Evolutionary conservation across 345 rosid genomes (phyloP).

Genomic region (Atalantia buxifolia): DNA sequence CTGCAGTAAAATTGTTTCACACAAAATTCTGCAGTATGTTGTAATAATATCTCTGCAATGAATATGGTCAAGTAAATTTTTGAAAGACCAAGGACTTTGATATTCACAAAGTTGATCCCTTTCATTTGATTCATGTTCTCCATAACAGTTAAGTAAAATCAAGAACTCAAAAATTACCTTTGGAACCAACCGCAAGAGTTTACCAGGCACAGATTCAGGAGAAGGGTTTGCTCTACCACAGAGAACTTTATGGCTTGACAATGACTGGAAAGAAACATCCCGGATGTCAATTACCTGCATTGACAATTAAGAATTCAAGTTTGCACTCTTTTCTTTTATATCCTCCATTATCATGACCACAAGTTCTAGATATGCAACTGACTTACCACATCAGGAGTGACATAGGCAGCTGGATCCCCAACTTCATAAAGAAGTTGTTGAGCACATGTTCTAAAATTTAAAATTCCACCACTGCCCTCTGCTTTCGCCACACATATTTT

Average conservation of each 20-base stretch:
- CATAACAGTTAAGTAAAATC: background rate
- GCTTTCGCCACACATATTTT: slow-evolving; percentile 58
- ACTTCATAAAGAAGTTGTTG: slow-evolving; percentile 91
- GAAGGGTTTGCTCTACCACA: slow-evolving; percentile 80
- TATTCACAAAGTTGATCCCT: background rate
- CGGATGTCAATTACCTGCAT: slow-evolving; percentile 67
- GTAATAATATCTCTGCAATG: background rate
- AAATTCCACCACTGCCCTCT: slow-evolving; percentile 73
- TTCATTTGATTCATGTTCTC: background rate
- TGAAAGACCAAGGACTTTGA: background rate
- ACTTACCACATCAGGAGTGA: slow-evolving; percentile 93
- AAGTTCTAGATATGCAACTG: slow-evolving; percentile 13
- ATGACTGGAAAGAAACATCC: slow-evolving; percentile 63
- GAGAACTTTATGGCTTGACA: slow-evolving; percentile 56
- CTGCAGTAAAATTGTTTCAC: background rate
- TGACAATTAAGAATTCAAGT: slow-evolving; percentile 16
- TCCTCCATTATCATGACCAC: background rate
- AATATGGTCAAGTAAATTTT: background rate
- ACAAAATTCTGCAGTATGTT: background rate
- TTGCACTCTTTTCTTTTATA: background rate
- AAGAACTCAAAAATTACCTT: slow-evolving; percentile 42
- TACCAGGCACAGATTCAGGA: slow-evolving; percentile 45
- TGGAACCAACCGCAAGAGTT: slow-evolving; percentile 71
- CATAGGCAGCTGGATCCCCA: slow-evolving; percentile 82
- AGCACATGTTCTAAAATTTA: slow-evolving; percentile 69